These are phyloP conservation scores for Penstemon newberryi DNA, from an alignment of 257 asterid species.

Conservation along the genomic window DNA sequence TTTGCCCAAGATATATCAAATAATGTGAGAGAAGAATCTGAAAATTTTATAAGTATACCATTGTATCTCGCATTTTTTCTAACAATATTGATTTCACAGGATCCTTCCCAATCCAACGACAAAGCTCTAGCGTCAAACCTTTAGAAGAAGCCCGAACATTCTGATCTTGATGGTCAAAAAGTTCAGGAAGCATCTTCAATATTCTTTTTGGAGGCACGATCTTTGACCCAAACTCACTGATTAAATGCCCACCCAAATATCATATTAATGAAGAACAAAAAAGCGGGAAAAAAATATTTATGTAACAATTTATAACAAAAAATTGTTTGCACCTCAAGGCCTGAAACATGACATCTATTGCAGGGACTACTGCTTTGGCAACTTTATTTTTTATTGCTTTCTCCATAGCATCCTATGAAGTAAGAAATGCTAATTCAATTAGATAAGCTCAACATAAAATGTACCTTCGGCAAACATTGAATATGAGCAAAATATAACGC, in stretches of 20 bases:
- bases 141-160: slow-evolving; percentile 98
- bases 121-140: slow-evolving; percentile 94
- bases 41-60: slow-evolving; percentile 52
- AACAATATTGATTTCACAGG: slow-evolving; percentile 93
- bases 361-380: slow-evolving; percentile 98
- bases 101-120: slow-evolving; percentile 99
- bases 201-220: slow-evolving; percentile 92
- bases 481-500: slow-evolving; percentile 1
- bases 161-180: slow-evolving; percentile 99
- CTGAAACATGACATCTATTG: slow-evolving; percentile 99
- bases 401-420: slow-evolving; percentile 94
- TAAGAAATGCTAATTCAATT: slow-evolving; percentile 19
- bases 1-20: slow-evolving; percentile 3
- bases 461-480: slow-evolving; percentile 16
- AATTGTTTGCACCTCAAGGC: slow-evolving; percentile 73
- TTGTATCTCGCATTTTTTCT: slow-evolving; percentile 99
- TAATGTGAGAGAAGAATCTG: background rate
- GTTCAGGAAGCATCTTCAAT: slow-evolving; percentile 99
- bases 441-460: slow-evolving; percentile 10
- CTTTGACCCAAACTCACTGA: slow-evolving; percentile 97
- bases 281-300: slow-evolving; percentile 6
- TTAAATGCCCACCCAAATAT: slow-evolving; percentile 36
- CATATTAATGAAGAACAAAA: slow-evolving; percentile 30
- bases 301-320: slow-evolving; percentile 14
- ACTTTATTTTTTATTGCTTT: slow-evolving; percentile 97